Conservation (phyloP, 73 alveolate species). For the Symbiodinium natans region DNA sequence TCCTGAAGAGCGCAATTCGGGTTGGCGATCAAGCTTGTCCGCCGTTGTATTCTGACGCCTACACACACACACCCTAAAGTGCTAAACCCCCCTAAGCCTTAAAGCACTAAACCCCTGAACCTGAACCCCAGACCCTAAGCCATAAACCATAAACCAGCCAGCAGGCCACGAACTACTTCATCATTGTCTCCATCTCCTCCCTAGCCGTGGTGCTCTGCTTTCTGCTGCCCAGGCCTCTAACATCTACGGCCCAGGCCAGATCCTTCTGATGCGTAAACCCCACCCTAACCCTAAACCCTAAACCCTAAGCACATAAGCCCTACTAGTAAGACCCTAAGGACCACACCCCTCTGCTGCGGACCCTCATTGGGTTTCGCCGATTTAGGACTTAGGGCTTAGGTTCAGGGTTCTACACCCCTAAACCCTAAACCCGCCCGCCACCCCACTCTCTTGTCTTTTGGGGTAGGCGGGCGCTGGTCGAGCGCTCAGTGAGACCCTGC, state of each 20-base stretch:
- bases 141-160: too few species aligned
- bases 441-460: too few species aligned
- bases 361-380: too few species aligned
- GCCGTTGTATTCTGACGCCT: not conserved
- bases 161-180: constrained; percentile 28
- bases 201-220: not conserved
- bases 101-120: too few species aligned
- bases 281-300: not conserved
- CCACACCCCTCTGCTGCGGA: too few species aligned
- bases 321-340: too few species aligned
- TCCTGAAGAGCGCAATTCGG: too few species aligned
- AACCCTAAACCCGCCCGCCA: not conserved
- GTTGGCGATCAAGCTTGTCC: too few species aligned
- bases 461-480: too few species aligned
- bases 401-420: not conserved
- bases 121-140: too few species aligned
- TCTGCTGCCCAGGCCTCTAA: constrained; percentile 47
- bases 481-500: too few species aligned
- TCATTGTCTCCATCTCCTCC: constrained; percentile 50
- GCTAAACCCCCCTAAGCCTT: not conserved
- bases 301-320: not conserved
- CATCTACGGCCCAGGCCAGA: constrained; percentile 37
- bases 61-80: not conserved
- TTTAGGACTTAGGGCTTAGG: too few species aligned
- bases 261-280: not conserved